Percentiles rank a stretch among this genome's conserved stretches.
Conservation (phyloP, 768 basidiomycete genomes). For the Ephemerocybe angulata region DNA sequence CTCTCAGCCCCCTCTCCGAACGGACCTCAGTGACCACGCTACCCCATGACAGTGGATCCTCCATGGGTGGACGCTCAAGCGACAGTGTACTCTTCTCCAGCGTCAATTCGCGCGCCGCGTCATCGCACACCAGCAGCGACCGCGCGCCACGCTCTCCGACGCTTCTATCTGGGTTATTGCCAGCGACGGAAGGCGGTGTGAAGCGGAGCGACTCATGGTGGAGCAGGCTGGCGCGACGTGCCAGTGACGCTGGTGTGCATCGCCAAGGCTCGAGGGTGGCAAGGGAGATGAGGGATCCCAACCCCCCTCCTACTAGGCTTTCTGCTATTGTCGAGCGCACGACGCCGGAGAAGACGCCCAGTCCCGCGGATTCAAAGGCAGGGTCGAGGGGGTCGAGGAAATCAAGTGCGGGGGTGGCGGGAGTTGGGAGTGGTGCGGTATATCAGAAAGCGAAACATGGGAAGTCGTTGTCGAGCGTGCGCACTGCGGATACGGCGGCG, state of each 20-base stretch:
- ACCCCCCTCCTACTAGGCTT: constrained; percentile 67
- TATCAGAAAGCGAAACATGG: constrained; percentile 25
- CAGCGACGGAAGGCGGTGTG: constrained; percentile 28
- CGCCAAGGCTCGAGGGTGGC: too few relatives aligned
- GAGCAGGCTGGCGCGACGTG: constrained; percentile 64
- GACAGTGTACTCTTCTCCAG: constrained; percentile 25
- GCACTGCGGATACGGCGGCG: constrained; percentile 65
- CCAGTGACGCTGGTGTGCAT: constrained; percentile 34
- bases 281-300: constrained; percentile 74
- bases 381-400: constrained; percentile 9
- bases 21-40: constrained; percentile 33
- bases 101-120: constrained; percentile 20
- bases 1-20: constrained; percentile 39
- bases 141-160: constrained; percentile 35
- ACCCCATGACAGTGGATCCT: constrained; percentile 23
- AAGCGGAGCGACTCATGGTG: constrained; percentile 77
- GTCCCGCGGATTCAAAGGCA: too few relatives aligned
- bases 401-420: constrained; percentile 12
- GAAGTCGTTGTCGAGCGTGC: constrained; percentile 52
- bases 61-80: constrained; percentile 9
- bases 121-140: constrained; percentile 23
- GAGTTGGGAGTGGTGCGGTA: constrained; percentile 10
- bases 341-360: constrained; percentile 32
- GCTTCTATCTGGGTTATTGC: constrained; percentile 16
- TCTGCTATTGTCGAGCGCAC: constrained; percentile 54